Percentiles rank a stretch among this genome's conserved stretches.
Evolutionary conservation across 345 rosid genomes (phyloP).

Genomic region (Sapria himalayana): DNA sequence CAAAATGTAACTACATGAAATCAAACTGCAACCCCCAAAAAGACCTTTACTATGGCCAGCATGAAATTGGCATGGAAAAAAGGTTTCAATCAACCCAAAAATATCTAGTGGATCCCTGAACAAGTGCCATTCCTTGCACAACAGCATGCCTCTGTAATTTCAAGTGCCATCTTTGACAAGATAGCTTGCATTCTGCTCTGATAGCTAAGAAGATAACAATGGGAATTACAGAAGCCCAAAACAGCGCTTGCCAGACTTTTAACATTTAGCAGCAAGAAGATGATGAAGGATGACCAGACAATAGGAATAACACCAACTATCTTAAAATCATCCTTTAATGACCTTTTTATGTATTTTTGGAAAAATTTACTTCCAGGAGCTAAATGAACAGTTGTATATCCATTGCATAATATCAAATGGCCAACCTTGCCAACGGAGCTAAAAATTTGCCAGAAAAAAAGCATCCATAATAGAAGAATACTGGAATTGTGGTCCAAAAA

Average conservation of each 20-base stretch:
- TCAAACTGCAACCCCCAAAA: conserved; percentile 44
- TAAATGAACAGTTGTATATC: conserved; percentile 76
- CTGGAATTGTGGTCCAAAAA: conserved; percentile 77
- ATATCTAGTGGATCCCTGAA: conserved; percentile 69
- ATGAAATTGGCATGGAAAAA: conserved; percentile 52
- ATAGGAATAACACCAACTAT: conserved; percentile 62
- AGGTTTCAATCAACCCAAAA: conserved; percentile 61
- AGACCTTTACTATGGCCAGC: conserved; percentile 34
- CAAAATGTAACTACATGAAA: conserved; percentile 74
- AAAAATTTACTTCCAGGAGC: conserved; percentile 87
- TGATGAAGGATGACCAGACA: conserved; percentile 70
- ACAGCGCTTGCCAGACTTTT: conserved; percentile 55
- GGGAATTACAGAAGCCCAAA: conserved; percentile 52
- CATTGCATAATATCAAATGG: conserved; percentile 71
- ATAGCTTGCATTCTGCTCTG: conserved; percentile 73
- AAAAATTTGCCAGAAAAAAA: conserved; percentile 74
- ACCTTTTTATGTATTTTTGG: conserved; percentile 78
- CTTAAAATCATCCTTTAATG: conserved; percentile 84
- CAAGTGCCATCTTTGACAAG: conserved; percentile 71
- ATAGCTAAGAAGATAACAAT: conserved; percentile 66
- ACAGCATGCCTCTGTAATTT: conserved; percentile 67
- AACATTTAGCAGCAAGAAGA: conserved; percentile 72
- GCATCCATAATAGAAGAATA: conserved; percentile 75
- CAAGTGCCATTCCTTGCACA: conserved; percentile 93
- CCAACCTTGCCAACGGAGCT: conserved; percentile 66